Evolutionary conservation across 768 basidiomycete species (phyloP).

Genomic region (Termitomyces sp.): DNA sequence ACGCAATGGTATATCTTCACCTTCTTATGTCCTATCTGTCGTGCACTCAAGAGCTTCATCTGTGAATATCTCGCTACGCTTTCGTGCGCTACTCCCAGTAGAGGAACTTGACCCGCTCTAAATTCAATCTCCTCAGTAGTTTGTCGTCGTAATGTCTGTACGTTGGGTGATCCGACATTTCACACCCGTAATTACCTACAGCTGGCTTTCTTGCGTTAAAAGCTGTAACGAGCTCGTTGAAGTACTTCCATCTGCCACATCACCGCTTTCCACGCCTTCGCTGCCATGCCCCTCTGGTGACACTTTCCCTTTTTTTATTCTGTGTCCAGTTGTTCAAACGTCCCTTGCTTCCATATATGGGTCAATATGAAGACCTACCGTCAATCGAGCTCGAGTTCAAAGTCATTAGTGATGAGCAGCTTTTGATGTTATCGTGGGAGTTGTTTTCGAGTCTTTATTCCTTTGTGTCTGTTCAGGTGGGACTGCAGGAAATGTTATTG

Average conservation of each 20-base stretch:
- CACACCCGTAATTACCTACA: neutral
- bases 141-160: neutral
- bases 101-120: neutral
- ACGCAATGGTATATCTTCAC: neutral
- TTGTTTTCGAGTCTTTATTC: no score
- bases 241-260: neutral
- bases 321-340: neutral
- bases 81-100: neutral
- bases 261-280: neutral
- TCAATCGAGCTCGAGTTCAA: slow-evolving; percentile 4
- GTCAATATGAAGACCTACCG: neutral
- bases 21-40: neutral
- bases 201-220: neutral
- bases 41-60: neutral
- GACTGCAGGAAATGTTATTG: slow-evolving; percentile 1
- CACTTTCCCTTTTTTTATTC: neutral
- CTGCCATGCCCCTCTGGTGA: neutral
- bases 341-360: neutral
- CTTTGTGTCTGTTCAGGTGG: neutral
- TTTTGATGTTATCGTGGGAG: neutral
- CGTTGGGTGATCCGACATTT: no score
- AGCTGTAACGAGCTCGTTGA: neutral
- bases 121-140: neutral
- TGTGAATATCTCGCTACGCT: neutral
- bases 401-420: slow-evolving; percentile 6